Evolutionary conservation across 2,329 filamentous ascomycete species (phyloP), one percentile per base, ranked within the genome.

Genomic region (Aspergillus tanneri): DNA sequence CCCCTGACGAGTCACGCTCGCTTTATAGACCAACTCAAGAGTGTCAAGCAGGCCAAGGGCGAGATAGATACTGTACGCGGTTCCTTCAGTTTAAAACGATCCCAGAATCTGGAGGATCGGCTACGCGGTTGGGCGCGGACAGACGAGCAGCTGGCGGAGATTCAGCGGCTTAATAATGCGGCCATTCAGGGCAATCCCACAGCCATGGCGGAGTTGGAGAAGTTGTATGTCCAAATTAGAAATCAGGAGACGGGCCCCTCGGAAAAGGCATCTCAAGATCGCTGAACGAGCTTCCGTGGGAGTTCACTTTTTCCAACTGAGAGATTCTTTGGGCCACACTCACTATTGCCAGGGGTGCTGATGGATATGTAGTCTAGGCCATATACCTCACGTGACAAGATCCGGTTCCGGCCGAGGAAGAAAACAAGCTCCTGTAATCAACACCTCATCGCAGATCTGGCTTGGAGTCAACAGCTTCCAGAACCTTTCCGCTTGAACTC

Each of bases 21-120:
- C 12, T 90, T 90, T 61, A 69, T 90, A 1, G 81, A 86, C 57
- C 80, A 81, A 22, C 61, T 90, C 19, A 85, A 85, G 55, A 76
- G 78, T 10, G 67, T 86, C 43, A 90, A 90, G 66, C 77, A 76
- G 40, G 75, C 76, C 22, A 82, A 77, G 56, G 84, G 84, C 6
- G 84, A 89, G 65, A 74, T 66, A 14, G 86, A 89, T 61, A 70
- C 80, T 12, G 83, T 88, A n/a, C 68, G 69, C 21, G 86, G 84
- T 0, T 75, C 85, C 4, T 77, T 80, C 61, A 78, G 79, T 9
- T 54, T 61, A 16, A 66, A 60, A 30, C 62, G 72, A 7, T 58
- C 58, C 8, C 59, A 64, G 37, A 65, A 61, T 49, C 46, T 68
- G 18, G 59, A 64, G 19, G 65, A 63, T 16, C 63, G 60, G 30